Evolutionary conservation across 2,329 filamentous ascomycete genomes (phyloP).

Genomic region (Sclerotinia borealis): DNA sequence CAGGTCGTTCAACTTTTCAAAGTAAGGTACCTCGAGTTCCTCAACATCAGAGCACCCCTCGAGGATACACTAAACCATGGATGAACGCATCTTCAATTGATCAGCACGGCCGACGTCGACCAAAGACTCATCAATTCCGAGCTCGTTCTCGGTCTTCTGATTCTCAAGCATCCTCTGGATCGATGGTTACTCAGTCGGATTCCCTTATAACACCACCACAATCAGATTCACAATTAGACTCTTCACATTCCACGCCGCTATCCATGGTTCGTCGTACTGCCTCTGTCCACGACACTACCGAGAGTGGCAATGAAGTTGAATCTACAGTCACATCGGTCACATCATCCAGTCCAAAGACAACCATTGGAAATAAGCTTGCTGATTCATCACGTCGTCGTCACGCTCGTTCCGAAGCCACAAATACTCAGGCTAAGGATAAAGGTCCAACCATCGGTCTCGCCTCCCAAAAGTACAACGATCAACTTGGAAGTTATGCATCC

Average conservation of each 20-base stretch:
- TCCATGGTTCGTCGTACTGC: not conserved
- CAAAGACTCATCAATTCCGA: not conserved
- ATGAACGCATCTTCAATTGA: not conserved
- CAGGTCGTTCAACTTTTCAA: not conserved
- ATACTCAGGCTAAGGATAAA: not conserved
- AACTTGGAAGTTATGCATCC: not conserved
- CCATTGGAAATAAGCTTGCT: not conserved
- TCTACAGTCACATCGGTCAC: not conserved
- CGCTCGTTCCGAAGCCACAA: not conserved
- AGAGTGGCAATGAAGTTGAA: conserved; percentile 5
- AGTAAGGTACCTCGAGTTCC: not conserved
- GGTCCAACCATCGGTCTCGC: not conserved
- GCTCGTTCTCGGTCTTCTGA: not conserved
- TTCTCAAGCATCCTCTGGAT: not conserved
- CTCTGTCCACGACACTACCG: not conserved
- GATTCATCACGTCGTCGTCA: not conserved
- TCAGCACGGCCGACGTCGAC: not conserved
- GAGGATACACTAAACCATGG: not conserved
- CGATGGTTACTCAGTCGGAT: conserved; percentile 1
- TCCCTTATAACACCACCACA: not conserved
- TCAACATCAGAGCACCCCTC: conserved; percentile 4
- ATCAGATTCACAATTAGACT: not conserved
- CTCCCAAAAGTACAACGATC: not conserved
- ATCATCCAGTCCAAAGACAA: not conserved
- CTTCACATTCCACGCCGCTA: not conserved